Percentiles rank a stretch among this genome's conserved stretches.
Evolutionary conservation across 2,329 filamentous ascomycete species (phyloP).

Genomic region (Aspergillus tanneri): DNA sequence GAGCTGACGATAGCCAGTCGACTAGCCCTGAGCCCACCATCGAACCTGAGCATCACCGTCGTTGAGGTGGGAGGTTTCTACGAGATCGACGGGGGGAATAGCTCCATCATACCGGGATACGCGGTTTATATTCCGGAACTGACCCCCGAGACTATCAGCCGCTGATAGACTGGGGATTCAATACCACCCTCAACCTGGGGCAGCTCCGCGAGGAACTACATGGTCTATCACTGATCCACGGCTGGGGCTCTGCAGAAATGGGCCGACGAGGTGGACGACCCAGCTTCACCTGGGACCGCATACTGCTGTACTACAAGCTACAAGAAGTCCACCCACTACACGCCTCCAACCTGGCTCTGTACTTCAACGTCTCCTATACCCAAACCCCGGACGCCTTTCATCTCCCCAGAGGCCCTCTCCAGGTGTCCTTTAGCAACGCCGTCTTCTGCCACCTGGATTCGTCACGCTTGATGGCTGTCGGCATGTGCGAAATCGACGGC

Average conservation of each 20-base stretch:
- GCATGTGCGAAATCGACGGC: conserved; percentile 27
- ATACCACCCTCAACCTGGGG: conserved; percentile 26
- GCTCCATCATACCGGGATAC: conserved; percentile 27
- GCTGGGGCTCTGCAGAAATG: conserved; percentile 32
- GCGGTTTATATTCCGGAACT: conserved; percentile 20
- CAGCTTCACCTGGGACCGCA: conserved; percentile 29
- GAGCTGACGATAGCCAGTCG: conserved; percentile 26
- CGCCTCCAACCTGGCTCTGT: conserved; percentile 23
- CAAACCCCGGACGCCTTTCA: conserved; percentile 24
- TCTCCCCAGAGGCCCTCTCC: conserved; percentile 28
- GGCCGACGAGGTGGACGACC: conserved; percentile 38
- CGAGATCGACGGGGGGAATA: conserved; percentile 34
- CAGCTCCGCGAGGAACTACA: conserved; percentile 25
- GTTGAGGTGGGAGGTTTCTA: conserved; percentile 36
- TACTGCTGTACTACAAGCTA: conserved; percentile 31
- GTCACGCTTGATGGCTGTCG: conserved; percentile 25
- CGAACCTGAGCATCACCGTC: conserved; percentile 28
- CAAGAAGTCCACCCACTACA: conserved; percentile 28
- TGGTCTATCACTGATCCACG: conserved; percentile 32
- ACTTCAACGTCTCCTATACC: conserved; percentile 24
- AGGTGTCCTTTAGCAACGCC: conserved; percentile 33
- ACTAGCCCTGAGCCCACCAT: conserved; percentile 23
- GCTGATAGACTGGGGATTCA: conserved; percentile 29
- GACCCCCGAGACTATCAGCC: conserved; percentile 24
- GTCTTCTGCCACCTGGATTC: conserved; percentile 30